Evolutionary conservation across 2,329 filamentous ascomycete species (phyloP), one percentile per base, ranked within the genome.

Genomic region (Eutypella sp.): DNA sequence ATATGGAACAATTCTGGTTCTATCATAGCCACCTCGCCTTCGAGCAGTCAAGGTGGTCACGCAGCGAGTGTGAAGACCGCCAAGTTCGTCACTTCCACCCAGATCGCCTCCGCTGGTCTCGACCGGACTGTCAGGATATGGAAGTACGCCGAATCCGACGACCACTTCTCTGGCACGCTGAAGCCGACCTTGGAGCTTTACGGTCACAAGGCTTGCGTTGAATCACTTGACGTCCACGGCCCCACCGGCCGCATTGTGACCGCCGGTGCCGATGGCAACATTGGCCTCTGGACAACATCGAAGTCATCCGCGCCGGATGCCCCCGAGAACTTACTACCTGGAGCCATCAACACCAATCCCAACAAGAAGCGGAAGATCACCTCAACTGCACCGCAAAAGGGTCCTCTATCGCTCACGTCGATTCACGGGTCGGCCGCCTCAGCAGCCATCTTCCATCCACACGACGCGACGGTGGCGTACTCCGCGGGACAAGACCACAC

Each of bases 1-100:
- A 77, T 97, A 52, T 99, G 93, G 92, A 87, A 93, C 58, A 84
- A 84, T 53, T 91, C 89, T 1, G 89, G 89, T n/a, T 79, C 93
- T 50, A 74, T 86, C n/a, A 74, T 96, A 46, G 87, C 89, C 3
- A 88, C 85, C 0, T 92, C 89, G 2, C 71, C 82, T 2, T 76
- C 81, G 3, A 76, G 76, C 7, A 75, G 75, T 48, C 77, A 79
- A 29, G 85, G 87, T 41, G 87, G 89, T 9, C 89, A 95, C 68
- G 81, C 79, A 9, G 81, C 85, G 36, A 83, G 86, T 49, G 75
- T 92, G 60, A 95, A 92, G 65, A 76, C 84, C n/a, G 89, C 86
- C 24, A 89, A 84, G 58, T 97, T 93, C 72, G 67, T 96, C 40
- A 87, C 87, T 3, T 76, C 85, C 4, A 82, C 78, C 44, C 85